Evolutionary conservation across 2,329 filamentous ascomycete genomes (phyloP).

Genomic region (Xylariaceae sp.): DNA sequence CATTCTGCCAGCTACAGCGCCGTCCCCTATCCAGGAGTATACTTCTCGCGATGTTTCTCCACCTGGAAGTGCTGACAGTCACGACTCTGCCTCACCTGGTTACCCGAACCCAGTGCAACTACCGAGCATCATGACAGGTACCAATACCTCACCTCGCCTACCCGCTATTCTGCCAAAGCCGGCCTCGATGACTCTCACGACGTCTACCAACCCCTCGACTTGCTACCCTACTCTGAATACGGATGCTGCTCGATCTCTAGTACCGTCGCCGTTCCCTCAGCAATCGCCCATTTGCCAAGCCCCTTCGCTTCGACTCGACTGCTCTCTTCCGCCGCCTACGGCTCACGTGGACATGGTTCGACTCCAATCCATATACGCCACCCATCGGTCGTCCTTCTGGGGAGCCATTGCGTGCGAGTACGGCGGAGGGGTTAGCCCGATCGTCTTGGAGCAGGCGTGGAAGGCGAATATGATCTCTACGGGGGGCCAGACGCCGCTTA

Average conservation of each 20-base stretch:
- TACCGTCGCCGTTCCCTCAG: constrained; percentile 48
- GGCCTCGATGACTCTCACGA: constrained; percentile 50
- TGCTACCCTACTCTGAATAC: constrained; percentile 46
- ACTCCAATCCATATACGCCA: constrained; percentile 70
- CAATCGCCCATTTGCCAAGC: constrained; percentile 44
- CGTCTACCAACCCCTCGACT: constrained; percentile 40
- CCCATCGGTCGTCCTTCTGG: constrained; percentile 75
- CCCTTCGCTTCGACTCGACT: constrained; percentile 63
- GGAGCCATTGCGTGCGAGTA: constrained; percentile 72
- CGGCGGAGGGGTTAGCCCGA: constrained; percentile 62
- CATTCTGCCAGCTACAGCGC: constrained; percentile 48
- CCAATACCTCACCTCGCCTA: constrained; percentile 52
- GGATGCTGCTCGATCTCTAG: constrained; percentile 46
- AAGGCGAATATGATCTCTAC: constrained; percentile 49
- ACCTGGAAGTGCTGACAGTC: constrained; percentile 48
- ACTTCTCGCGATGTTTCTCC: constrained; percentile 54
- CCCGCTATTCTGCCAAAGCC: constrained; percentile 71
- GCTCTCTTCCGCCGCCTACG: constrained; percentile 47
- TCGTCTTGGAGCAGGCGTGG: constrained; percentile 73
- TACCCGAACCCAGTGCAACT: constrained; percentile 51
- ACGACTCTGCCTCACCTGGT: constrained; percentile 48
- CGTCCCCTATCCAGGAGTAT: constrained; percentile 55
- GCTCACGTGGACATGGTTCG: constrained; percentile 64
- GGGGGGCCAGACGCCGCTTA: constrained; percentile 50
- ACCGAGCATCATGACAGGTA: constrained; percentile 55